Base-by-base conservation (phyloP, 371 early-diverging fungal genomes). In the Nosema muscidifuracis region DNA sequence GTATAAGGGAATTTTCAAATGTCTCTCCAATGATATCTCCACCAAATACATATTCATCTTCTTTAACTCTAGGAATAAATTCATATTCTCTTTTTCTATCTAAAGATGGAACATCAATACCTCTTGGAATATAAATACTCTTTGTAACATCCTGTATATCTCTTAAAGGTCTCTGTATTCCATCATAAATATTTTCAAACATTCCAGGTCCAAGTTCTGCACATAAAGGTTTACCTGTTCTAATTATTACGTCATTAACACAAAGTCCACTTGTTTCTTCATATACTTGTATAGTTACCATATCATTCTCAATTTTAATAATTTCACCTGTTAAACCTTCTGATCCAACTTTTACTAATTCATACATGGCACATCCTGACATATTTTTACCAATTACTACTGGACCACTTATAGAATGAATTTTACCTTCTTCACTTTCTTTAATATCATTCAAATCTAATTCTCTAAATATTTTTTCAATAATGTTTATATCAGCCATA, bases 201-300 rank as follows among this genome's bases (percentile, higher is more conserved):
- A 99, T 87, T 85, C 92, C 99, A 67, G 99, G 99, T 22, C 99
- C 99, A 33, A 99, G 87, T 84, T 99, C 98, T 34, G 95, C 97
- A 18, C 96, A 97, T 64, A 99, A 84, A 43, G 98, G 98, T 81
- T 92, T 91, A 63, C 95, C 94, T 24, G 97, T 92, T 82, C 90
- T 86, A 36, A 93, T 86, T 53, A 99, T 97, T 10, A 94, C 94
- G 86, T 99, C 99, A 47, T 96, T 96, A 26, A 97, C 93, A 31
- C 92, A 92, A 67, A 99, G 85, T 79, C 99, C 99, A 89, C 92
- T 88, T 63, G 99, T 99, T 85, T 99, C 99, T 83, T 99, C 99
- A 87, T 99, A 99, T 22, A 99, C 98, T 85, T 99, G 98, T 73
- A 99, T 91, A 31, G 98, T 97, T 18, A 92, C 91, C 85, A 92